Evolutionary conservation across 1,284 basidiomycete species (phyloP), one percentile per base, ranked within the genome.

Genomic region (Cryptococcus wingfieldii): DNA sequence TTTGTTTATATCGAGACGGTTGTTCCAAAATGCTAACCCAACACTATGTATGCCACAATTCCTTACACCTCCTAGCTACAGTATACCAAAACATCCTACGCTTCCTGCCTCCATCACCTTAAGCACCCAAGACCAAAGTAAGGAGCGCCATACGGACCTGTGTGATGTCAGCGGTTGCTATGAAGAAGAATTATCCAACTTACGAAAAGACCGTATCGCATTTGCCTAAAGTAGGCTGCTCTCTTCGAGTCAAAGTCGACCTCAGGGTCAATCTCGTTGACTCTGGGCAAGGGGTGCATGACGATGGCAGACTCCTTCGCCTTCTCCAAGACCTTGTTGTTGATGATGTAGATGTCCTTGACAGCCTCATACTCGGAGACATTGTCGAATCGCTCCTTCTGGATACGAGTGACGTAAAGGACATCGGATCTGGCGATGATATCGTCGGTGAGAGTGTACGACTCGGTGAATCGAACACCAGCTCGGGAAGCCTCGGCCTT

Each of bases 251-350:
- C 95, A 69, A 96, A 98, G 79, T 98, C 96, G 52, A 99, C 93
- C 75, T 98, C 94, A 6, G 93, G 90, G 73, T 96, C 93, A 67
- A 98, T 95, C 87, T 98, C 90, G 70, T 94, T 94, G 48, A 93
- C 84, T 67, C 96, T 80, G 18, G 96, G 96, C 46, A 99, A 80
- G 16, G 96, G 96, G 78, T 98, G 96, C 89, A 99, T 93, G 62
- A 98, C 93, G 62, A 98, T 97, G 83, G 95, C 92, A 54, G 90
- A 89, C 64, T 92, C 87, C 81, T 98, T 98, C 28, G 93, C 94
- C 55, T 89, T 83, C 27, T 89, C 85, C 41, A 98, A 80, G 46
- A 96, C 84, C 25, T 94, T 90, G 71, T 98, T 95, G 78, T 98
- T 90, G 59, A 99, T 85, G 44, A 92, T 82, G 76, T 96, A 98